Base-by-base conservation (phyloP, 768 basidiomycete species). In the Mycena belliarum region DNA sequence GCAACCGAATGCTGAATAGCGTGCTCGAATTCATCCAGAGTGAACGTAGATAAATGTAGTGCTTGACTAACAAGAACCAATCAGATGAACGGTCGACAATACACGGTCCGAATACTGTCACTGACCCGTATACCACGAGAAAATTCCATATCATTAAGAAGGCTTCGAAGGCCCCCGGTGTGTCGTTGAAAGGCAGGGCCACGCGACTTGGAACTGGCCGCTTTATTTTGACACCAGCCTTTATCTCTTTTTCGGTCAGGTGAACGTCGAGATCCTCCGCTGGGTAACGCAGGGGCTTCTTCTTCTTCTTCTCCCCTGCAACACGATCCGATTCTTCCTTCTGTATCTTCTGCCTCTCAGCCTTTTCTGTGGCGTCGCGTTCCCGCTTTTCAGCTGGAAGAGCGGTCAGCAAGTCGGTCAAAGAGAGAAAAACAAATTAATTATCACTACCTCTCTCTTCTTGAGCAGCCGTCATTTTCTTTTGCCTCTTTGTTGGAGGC, bases 101-200 rank as follows among this genome's bases (percentile, higher is more conserved):
- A 15, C 3, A 9, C n/a, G n/a, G n/a, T n/a, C n/a, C n/a, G n/a
- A n/a, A n/a, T n/a, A n/a, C 41, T 44, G 33, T 18, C 28, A 73
- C 85, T 65, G 69, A 97, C 97, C 95, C 93, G 72, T 95, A 95
- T 50, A 94, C 88, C 51, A 92, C 88, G 53, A 98, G 73, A 72
- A 96, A 96, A 72, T 93, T 95, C 95, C 95, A 99, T 10, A 85
- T 77, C 88, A 92, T 88, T 28, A 98, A 73, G 71, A 98, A 93
- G 10, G 81, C 76, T 69, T 98, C 95, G 61, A 97, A 96, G 14
- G 80, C 75, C 12, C 77, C 79, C 9, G 82, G 77, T 29, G 76
- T 75, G 35, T 84, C 80, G 49, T 86, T 85, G 69, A 93, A 92
- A 5, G 93, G 89, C 49, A 93, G 73, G 14, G 78, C 77, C 2